A percentile compares a stretch with the other conserved stretches of the same genome.
phyloP scores from a whole-genome alignment of 257 asterid species.

The Striga asiatica region DNA sequence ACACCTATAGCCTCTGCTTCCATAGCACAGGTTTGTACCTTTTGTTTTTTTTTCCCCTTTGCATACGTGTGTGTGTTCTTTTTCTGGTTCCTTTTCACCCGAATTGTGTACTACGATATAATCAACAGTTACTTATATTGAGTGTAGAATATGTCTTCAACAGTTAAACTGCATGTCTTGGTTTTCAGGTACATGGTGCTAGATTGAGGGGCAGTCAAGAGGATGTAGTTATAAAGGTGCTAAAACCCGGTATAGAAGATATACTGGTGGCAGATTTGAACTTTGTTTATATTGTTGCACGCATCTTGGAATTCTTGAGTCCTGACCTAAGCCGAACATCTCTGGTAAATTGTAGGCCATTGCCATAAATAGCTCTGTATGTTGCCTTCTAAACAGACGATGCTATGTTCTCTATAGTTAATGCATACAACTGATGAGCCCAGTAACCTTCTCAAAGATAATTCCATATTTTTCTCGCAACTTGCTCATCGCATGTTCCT shows the following conservation, averaged over 20 bases:
- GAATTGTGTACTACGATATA: too few relatives aligned
- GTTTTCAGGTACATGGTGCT: constrained; percentile 86
- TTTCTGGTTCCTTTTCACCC: background rate
- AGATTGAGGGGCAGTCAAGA: constrained; percentile 70
- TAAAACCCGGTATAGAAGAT: constrained; percentile 94
- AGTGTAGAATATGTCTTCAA: constrained; percentile 5
- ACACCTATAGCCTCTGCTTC: constrained; percentile 97
- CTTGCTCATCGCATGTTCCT: background rate
- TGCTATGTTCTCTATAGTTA: background rate
- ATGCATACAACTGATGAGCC: constrained; percentile 1
- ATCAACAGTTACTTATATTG: too few relatives aligned
- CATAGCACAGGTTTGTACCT: constrained; percentile 70
- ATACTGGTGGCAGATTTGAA: constrained; percentile 85
- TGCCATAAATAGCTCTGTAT: constrained; percentile 4
- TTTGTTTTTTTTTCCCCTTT: too few relatives aligned
- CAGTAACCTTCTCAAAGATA: background rate
- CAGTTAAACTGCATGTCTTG: constrained; percentile 18
- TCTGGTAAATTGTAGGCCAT: constrained; percentile 46
- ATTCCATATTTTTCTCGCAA: background rate
- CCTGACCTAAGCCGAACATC: constrained; percentile 94
- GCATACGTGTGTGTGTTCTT: background rate
- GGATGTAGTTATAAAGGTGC: constrained; percentile 91
- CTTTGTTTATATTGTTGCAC: constrained; percentile 82
- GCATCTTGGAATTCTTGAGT: constrained; percentile 87
- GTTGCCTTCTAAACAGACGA: background rate